These are phyloP conservation scores for Puccinia novopanici DNA, from an alignment of 1,284 basidiomycete species.

Conservation along the genomic window DNA sequence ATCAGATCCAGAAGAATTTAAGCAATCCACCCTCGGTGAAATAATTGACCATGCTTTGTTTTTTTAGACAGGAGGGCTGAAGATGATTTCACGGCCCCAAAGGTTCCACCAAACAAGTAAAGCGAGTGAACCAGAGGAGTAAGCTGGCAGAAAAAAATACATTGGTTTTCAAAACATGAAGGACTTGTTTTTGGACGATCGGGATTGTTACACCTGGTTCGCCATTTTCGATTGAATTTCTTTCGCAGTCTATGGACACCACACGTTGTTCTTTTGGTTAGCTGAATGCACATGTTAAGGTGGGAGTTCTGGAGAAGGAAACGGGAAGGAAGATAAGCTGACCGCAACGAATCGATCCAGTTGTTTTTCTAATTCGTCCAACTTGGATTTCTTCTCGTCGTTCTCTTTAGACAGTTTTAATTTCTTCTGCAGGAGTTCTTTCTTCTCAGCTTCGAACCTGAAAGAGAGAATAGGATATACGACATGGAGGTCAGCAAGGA, in stretches of 20 bases:
- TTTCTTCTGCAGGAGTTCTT: slow-evolving; percentile 40
- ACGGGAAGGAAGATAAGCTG: background rate
- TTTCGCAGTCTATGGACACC: slow-evolving; percentile 36
- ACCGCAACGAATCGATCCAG: slow-evolving; percentile 46
- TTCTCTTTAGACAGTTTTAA: slow-evolving; percentile 49
- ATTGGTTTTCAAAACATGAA: too few species aligned
- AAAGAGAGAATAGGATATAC: background rate
- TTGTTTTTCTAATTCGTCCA: slow-evolving; percentile 50
- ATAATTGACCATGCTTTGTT: too few species aligned
- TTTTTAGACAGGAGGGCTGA: too few species aligned
- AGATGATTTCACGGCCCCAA: too few species aligned
- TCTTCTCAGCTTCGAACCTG: slow-evolving; percentile 48
- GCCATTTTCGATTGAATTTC: slow-evolving; percentile 50
- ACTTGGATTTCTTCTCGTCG: slow-evolving; percentile 48
- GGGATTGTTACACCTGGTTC: slow-evolving; percentile 23
- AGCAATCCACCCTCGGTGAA: too few species aligned
- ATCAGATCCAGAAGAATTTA: too few species aligned
- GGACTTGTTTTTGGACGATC: too few species aligned
- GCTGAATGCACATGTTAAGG: background rate
- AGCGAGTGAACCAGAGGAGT: too few species aligned
- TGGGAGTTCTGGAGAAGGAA: background rate
- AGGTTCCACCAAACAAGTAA: too few species aligned
- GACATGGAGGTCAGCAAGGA: background rate
- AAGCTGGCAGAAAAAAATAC: too few species aligned
- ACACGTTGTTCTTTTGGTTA: background rate